These are phyloP conservation scores for Candida schatavii DNA, from an alignment of 805 yeast species.

Conservation along the genomic window DNA sequence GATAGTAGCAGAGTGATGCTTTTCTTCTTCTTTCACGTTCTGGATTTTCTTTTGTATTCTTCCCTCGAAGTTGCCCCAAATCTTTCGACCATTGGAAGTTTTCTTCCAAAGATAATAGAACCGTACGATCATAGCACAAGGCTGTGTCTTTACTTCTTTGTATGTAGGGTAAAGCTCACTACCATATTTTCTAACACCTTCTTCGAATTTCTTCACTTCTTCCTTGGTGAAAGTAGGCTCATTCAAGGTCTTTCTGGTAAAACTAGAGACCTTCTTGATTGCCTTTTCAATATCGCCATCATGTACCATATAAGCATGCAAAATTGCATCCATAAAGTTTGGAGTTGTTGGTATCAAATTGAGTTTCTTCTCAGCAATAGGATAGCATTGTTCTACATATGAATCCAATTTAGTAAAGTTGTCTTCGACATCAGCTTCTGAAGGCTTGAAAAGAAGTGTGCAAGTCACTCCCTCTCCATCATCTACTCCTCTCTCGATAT, in stretches of 20 bases:
- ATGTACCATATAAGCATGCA: constrained; percentile 51
- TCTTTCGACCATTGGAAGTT: constrained; percentile 65
- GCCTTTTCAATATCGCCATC: constrained; percentile 54
- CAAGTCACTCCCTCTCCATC: constrained; percentile 50
- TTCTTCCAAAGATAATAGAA: constrained; percentile 93
- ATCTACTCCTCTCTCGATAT: constrained; percentile 79
- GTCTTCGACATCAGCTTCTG: constrained; percentile 24
- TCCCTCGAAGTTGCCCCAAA: constrained; percentile 83
- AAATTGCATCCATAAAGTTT: constrained; percentile 75
- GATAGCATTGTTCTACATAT: constrained; percentile 54
- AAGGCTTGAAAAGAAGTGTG: constrained; percentile 64
- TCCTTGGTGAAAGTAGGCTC: constrained; percentile 74
- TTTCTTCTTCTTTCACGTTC: constrained; percentile 15
- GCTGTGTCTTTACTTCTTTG: constrained; percentile 69
- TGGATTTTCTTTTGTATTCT: constrained; percentile 59
- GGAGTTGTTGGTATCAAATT: constrained; percentile 63
- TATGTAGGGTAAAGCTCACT: constrained; percentile 75
- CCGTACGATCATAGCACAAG: constrained; percentile 76
- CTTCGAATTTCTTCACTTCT: constrained; percentile 70
- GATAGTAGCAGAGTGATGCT: constrained; percentile 15
- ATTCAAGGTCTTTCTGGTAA: constrained; percentile 57
- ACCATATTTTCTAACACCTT: constrained; percentile 69
- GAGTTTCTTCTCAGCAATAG: constrained; percentile 51
- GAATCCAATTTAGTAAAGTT: constrained; percentile 42
- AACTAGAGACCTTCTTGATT: constrained; percentile 35